Percentiles rank a stretch among this genome's conserved stretches.
phyloP scores from a whole-genome alignment of 2,329 filamentous ascomycete species.

The Trichoderma koningiopsis region DNA sequence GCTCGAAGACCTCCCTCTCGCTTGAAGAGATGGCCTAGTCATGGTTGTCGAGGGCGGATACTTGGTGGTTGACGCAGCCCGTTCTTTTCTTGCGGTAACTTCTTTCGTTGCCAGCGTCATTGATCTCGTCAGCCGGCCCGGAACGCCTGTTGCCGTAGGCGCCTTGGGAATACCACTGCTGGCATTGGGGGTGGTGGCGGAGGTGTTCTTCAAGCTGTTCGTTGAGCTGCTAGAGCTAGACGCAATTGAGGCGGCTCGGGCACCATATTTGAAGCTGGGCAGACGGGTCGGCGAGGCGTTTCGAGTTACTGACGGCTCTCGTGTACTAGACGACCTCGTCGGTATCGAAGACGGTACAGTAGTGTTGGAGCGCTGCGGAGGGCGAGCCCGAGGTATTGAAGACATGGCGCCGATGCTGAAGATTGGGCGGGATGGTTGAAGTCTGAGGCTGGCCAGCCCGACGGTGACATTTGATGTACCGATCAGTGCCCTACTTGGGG shows the following conservation, averaged over 20 bases:
- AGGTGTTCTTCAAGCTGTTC: conserved; percentile 28
- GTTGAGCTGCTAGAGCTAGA: conserved; percentile 27
- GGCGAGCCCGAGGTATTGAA: conserved; percentile 46
- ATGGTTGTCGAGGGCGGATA: conserved; percentile 42
- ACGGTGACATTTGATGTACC: conserved; percentile 4
- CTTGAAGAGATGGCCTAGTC: conserved; percentile 34
- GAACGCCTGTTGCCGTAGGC: conserved; percentile 26
- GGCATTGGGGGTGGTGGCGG: neutral
- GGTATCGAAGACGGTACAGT: conserved; percentile 29
- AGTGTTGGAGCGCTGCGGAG: conserved; percentile 43
- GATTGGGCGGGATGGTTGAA: neutral
- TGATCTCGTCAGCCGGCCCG: conserved; percentile 19
- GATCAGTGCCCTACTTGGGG: conserved; percentile 3
- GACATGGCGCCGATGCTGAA: conserved; percentile 14
- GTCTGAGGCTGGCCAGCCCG: neutral
- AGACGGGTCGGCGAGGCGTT: conserved; percentile 53
- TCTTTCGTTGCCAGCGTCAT: conserved; percentile 20
- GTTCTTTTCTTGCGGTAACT: conserved; percentile 16
- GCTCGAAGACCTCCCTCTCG: conserved; percentile 39
- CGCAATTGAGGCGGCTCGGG: conserved; percentile 39
- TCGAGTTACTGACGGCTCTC: conserved; percentile 35
- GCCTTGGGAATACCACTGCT: neutral
- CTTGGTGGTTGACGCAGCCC: conserved; percentile 33
- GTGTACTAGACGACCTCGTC: conserved; percentile 28
- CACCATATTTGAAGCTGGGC: conserved; percentile 48